Conservation (phyloP, 2,329 filamentous ascomycete genomes). For the Paecilomyces dactylethromorphus region DNA sequence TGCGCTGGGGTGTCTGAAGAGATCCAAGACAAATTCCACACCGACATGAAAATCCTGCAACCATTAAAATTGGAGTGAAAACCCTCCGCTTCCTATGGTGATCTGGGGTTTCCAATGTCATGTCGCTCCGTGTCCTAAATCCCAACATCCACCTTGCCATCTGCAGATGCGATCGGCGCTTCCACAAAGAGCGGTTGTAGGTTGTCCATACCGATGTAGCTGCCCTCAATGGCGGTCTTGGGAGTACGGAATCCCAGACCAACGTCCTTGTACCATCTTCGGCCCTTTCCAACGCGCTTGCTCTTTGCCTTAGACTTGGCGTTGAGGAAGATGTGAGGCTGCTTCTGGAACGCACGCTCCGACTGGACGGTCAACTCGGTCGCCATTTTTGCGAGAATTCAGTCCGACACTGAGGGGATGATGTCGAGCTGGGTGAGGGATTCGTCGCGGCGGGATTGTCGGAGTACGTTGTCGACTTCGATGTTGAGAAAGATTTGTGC, state of each 20-base stretch:
- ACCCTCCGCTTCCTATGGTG: neutral
- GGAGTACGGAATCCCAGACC: conserved; percentile 98
- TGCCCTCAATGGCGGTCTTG: conserved; percentile 97
- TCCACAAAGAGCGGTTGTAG: conserved; percentile 14
- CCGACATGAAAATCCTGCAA: neutral
- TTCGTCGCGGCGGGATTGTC: conserved; percentile 23
- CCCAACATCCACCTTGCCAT: neutral
- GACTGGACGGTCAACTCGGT: conserved; percentile 99
- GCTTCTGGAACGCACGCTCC: conserved; percentile 99
- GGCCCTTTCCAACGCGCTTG: conserved; percentile 79
- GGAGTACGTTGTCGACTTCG: conserved; percentile 30
- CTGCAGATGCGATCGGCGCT: neutral
- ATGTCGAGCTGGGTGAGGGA: conserved; percentile 28
- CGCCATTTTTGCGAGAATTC: conserved; percentile 68
- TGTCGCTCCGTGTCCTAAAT: neutral
- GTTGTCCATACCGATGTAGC: conserved; percentile 86
- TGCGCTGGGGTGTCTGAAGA: neutral
- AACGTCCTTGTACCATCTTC: conserved; percentile 99
- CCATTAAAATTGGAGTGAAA: neutral
- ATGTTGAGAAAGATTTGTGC: conserved; percentile 34
- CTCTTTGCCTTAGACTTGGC: conserved; percentile 81
- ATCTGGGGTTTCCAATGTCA: neutral
- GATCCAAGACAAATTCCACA: neutral
- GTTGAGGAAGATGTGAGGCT: conserved; percentile 99
- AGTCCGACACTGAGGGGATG: conserved; percentile 35